phyloP scores from a whole-genome alignment of 495 filamentous ascomycete genomes.

The Penicillium bialowiezense region DNA sequence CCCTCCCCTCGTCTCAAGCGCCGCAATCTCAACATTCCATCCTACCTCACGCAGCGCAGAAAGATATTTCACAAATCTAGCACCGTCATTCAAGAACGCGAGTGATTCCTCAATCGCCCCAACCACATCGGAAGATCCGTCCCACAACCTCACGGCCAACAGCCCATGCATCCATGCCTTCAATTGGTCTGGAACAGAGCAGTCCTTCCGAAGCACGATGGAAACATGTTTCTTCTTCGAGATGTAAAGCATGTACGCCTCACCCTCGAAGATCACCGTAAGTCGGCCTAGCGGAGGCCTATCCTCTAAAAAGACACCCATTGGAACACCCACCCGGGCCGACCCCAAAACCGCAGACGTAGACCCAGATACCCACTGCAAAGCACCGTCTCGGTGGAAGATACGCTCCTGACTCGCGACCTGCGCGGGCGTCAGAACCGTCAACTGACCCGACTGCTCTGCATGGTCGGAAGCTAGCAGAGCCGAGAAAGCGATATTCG shows the following conservation, averaged over 20 bases:
- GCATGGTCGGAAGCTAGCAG: conserved; percentile 45
- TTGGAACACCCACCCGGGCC: conserved; percentile 34
- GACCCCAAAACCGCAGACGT: conserved; percentile 15
- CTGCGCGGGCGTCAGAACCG: conserved; percentile 58
- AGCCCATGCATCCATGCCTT: conserved; percentile 77
- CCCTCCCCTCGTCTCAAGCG: conserved; percentile 56
- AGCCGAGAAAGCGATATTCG: conserved; percentile 72
- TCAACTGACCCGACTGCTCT: background rate
- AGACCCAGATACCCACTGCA: conserved; percentile 46
- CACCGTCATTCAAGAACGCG: conserved; percentile 31
- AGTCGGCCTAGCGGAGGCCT: conserved; percentile 18
- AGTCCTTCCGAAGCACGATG: conserved; percentile 64
- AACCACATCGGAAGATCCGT: background rate
- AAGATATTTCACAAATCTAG: conserved; percentile 40
- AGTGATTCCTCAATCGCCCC: conserved; percentile 18
- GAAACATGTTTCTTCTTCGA: conserved; percentile 34
- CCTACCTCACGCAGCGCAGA: conserved; percentile 43
- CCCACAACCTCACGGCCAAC: conserved; percentile 41
- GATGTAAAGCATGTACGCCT: conserved; percentile 33
- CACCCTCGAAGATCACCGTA: conserved; percentile 23
- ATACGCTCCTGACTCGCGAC: conserved; percentile 68
- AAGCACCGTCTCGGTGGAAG: conserved; percentile 60
- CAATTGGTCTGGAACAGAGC: conserved; percentile 48
- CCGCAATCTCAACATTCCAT: conserved; percentile 58
- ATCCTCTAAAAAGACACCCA: conserved; percentile 28